A percentile compares a stretch with the other conserved stretches of the same genome.
These are phyloP conservation scores for Spergularia marina DNA, from an alignment of 148 eudicot species.

Conservation along the genomic window DNA sequence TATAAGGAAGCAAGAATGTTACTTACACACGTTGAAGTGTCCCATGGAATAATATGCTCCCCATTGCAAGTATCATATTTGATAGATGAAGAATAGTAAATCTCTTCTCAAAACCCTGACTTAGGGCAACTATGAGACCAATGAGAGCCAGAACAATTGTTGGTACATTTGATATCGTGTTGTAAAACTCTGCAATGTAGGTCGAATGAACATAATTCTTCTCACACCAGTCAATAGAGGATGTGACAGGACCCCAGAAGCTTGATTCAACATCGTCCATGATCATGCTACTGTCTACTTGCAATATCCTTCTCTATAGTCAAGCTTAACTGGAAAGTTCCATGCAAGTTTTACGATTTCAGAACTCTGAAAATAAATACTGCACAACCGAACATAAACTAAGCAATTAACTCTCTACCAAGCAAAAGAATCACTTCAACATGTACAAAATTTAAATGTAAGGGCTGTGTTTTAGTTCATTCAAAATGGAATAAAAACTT, in stretches of 20 bases:
- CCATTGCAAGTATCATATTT: slow-evolving; percentile 54
- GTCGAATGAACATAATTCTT: slow-evolving; percentile 50
- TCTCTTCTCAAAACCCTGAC: slow-evolving; percentile 65
- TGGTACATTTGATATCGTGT: slow-evolving; percentile 56
- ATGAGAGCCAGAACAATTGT: slow-evolving; percentile 48
- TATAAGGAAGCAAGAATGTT: not conserved
- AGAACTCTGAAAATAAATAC: not conserved
- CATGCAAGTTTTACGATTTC: not conserved
- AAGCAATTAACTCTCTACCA: too few relatives aligned
- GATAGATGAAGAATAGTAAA: slow-evolving; percentile 58
- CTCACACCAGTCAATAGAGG: slow-evolving; percentile 55
- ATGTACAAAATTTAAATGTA: not conserved
- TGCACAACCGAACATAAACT: not conserved
- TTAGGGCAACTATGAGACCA: slow-evolving; percentile 50
- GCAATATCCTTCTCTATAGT: not conserved
- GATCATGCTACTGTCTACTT: not conserved
- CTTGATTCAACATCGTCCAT: slow-evolving; percentile 23
- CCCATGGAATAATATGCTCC: slow-evolving; percentile 55
- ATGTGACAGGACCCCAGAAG: slow-evolving; percentile 37
- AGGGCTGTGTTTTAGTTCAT: too few relatives aligned
- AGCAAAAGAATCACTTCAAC: not conserved
- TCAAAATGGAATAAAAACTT: too few relatives aligned
- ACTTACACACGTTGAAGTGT: slow-evolving; percentile 61
- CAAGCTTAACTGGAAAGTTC: not conserved
- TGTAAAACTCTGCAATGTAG: slow-evolving; percentile 55